Base-by-base conservation (phyloP, 257 asterid genomes). In the Datura wrightii region DNA sequence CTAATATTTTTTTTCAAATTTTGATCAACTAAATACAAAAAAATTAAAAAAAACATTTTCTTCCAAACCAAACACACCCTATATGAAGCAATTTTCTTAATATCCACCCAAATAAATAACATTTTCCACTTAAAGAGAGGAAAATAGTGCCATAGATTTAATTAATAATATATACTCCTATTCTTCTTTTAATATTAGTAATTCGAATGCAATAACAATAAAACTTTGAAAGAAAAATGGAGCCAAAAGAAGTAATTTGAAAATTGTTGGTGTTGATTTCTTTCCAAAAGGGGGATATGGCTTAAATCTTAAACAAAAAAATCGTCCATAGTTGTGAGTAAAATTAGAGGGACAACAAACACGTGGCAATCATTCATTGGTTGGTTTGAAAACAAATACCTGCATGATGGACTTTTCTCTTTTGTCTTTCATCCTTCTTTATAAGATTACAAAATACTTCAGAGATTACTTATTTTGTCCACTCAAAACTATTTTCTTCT, bases 341-440 rank as follows among this genome's bases (percentile, higher is more conserved):
- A 63, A 82, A 82, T 15, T 31, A 62, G 7, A 2, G 41, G 8
- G 59, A 50, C 78, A 46, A 42, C n/a, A 18, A 14, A 8, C 39
- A 82, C 3, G n/a, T 48, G 85, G 7, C 79, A 9, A 6, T 9
- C 60, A 31, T 10, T 82, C 6, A 82, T 82, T 82, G 58, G 85
- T 36, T 14, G 48, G 8, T 82, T 62, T 31, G 36, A 82, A 82
- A 82, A 50, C 81, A 82, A 63, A 79, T 69, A 44, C 85, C 76
- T 60, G 72, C 84, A 62, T 41, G 6, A 80, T 69, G 55, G n/a
- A 56, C 31, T 31, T 74, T 69, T 82, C 85, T 82, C 65, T 48
- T 82, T 48, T 82, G 79, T 62, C 84, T 82, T 65, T 82, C 79
- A 19, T 65, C 50, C 4, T 2, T 31, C 63, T 52, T 39, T 24